Conservation (phyloP, 495 filamentous ascomycete species). For the Hypoxylon crocopeplum region DNA sequence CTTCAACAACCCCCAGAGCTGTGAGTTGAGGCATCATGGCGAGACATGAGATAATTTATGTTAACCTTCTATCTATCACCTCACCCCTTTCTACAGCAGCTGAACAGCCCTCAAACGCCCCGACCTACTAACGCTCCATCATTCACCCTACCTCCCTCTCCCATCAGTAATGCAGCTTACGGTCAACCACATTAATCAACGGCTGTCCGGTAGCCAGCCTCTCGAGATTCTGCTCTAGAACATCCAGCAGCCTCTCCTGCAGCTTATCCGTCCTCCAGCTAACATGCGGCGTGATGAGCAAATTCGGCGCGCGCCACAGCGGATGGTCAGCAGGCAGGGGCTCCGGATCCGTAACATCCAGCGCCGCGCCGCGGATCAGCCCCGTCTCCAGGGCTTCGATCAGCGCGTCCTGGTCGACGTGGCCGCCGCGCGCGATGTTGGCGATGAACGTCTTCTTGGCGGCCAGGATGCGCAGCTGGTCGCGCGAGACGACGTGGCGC, state of each 20-base stretch:
- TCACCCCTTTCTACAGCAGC: not conserved
- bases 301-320: slow-evolving; percentile 73
- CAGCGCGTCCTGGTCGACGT: slow-evolving; percentile 73
- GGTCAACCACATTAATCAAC: slow-evolving; percentile 45
- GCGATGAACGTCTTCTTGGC: slow-evolving; percentile 64
- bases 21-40: too few relatives aligned
- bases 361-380: slow-evolving; percentile 69
- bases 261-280: slow-evolving; percentile 66
- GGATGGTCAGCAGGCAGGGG: slow-evolving; percentile 74
- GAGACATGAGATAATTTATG: too few relatives aligned
- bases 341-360: slow-evolving; percentile 88
- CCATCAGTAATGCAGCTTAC: slow-evolving; percentile 40
- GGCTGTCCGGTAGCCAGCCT: slow-evolving; percentile 32
- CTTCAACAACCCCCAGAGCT: too few relatives aligned
- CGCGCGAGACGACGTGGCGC: slow-evolving; percentile 61
- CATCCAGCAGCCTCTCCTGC: slow-evolving; percentile 62
- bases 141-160: not conserved
- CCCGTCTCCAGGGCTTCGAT: slow-evolving; percentile 64
- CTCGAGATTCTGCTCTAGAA: slow-evolving; percentile 52
- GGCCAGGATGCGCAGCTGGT: slow-evolving; percentile 71
- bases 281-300: slow-evolving; percentile 81
- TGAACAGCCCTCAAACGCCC: too few relatives aligned
- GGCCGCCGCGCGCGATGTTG: slow-evolving; percentile 75
- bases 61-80: too few relatives aligned
- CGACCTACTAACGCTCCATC: not conserved